These are phyloP conservation scores for Citrus unshiu DNA, from an alignment of 345 rosid species.

Conservation along the genomic window DNA sequence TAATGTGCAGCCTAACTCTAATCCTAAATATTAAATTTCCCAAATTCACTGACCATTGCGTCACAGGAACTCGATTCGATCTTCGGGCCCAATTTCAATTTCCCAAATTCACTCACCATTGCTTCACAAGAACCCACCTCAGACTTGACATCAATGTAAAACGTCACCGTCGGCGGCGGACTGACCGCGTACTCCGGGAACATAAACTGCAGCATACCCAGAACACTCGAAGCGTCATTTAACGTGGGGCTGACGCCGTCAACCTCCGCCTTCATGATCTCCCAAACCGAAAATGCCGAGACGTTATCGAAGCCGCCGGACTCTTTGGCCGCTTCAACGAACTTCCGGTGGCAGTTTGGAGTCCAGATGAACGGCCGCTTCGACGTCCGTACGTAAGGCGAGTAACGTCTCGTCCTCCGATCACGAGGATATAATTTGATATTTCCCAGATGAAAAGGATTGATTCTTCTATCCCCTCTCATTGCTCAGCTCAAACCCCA, in stretches of 20 bases:
- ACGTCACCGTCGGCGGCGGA: neutral
- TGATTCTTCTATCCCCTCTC: neutral
- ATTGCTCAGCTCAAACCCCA: neutral
- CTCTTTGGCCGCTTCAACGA: neutral
- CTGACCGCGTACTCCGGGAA: neutral
- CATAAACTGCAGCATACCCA: too few species aligned
- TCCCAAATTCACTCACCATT: neutral
- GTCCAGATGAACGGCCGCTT: neutral
- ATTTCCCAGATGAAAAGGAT: too few species aligned
- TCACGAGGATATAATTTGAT: too few species aligned
- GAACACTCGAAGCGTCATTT: too few species aligned
- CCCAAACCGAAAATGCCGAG: too few species aligned
- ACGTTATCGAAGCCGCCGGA: too few species aligned
- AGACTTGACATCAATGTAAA: neutral
- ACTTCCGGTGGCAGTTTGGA: neutral
- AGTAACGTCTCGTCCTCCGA: too few species aligned
- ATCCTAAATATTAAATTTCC: neutral
- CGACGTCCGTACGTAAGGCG: neutral
- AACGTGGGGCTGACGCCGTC: too few species aligned
- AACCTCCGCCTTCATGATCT: too few species aligned
- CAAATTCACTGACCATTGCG: neutral
- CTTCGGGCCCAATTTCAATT: neutral
- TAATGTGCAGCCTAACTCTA: neutral
- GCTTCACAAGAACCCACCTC: neutral
- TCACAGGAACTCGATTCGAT: too few species aligned